Conservation (phyloP, 2,329 filamentous ascomycete genomes). For the Westerdykella ornata region DNA sequence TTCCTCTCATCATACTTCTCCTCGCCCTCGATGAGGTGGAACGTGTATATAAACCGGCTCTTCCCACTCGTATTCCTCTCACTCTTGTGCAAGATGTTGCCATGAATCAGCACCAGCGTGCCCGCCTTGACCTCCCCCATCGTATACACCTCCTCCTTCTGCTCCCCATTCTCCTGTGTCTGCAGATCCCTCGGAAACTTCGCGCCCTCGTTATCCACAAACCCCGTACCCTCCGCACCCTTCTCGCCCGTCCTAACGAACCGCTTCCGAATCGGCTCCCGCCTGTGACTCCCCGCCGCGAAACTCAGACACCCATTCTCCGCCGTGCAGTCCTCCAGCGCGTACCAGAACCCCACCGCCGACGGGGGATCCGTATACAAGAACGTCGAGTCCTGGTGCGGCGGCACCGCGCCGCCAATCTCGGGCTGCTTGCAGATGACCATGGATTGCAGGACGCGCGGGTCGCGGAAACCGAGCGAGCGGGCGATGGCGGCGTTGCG, state of each 20-base stretch:
- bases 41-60: conserved; percentile 93
- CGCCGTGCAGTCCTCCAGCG: conserved; percentile 80
- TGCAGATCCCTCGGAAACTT: conserved; percentile 49
- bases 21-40: conserved; percentile 87
- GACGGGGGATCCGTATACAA: conserved; percentile 82
- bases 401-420: conserved; percentile 83
- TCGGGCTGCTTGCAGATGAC: conserved; percentile 97
- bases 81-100: conserved; percentile 92
- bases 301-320: conserved; percentile 89
- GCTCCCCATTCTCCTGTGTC: conserved; percentile 24
- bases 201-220: conserved; percentile 58
- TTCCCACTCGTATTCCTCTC: conserved; percentile 82
- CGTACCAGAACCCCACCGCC: conserved; percentile 96
- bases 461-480: conserved; percentile 67
- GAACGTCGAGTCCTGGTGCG: conserved; percentile 90
- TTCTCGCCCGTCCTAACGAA: conserved; percentile 58
- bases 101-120: conserved; percentile 86
- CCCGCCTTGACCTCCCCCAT: conserved; percentile 86
- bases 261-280: conserved; percentile 62
- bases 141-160: conserved; percentile 56
- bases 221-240: conserved; percentile 38
- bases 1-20: conserved; percentile 76
- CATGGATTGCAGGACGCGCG: conserved; percentile 85
- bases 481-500: conserved; percentile 59
- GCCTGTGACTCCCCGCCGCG: conserved; percentile 71